These are phyloP conservation scores for Parmelia sp. DNA, from an alignment of 495 filamentous ascomycete genomes.

Conservation along the genomic window DNA sequence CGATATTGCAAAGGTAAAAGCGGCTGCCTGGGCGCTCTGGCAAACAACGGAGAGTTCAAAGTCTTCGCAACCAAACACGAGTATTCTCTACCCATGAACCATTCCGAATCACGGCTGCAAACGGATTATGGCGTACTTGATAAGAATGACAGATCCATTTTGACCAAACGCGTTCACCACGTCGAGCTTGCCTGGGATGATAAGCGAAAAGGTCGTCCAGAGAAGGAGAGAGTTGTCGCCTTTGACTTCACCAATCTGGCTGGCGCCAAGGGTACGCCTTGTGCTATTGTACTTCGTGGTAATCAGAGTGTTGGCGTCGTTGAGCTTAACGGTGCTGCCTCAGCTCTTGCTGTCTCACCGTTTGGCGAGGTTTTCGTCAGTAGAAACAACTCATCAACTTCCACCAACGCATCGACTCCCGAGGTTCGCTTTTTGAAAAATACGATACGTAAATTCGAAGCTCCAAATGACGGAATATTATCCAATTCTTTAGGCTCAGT, in stretches of 20 bases:
- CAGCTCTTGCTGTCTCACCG: constrained; percentile 43
- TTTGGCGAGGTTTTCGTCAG: constrained; percentile 38
- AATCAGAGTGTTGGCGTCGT: constrained; percentile 60
- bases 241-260: constrained; percentile 79
- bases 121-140: constrained; percentile 31
- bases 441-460: not conserved
- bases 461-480: not conserved
- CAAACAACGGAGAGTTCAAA: constrained; percentile 72
- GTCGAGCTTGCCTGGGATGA: constrained; percentile 42
- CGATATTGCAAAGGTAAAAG: constrained; percentile 70
- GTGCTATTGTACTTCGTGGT: constrained; percentile 60
- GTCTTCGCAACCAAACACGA: constrained; percentile 64
- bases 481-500: not conserved
- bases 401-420: not conserved
- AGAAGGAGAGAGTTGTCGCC: constrained; percentile 64
- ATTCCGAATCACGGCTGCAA: constrained; percentile 9
- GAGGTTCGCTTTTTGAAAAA: constrained; percentile 8
- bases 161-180: constrained; percentile 45
- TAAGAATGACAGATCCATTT: constrained; percentile 36
- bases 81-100: constrained; percentile 35
- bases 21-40: constrained; percentile 68
- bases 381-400: constrained; percentile 2
- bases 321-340: constrained; percentile 54
- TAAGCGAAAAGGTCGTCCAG: constrained; percentile 38
- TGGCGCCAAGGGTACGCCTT: constrained; percentile 50